Percentiles rank a stretch among this genome's conserved stretches.
Evolutionary conservation across 1,284 basidiomycete genomes (phyloP).

Genomic region (Ustilago tritici): DNA sequence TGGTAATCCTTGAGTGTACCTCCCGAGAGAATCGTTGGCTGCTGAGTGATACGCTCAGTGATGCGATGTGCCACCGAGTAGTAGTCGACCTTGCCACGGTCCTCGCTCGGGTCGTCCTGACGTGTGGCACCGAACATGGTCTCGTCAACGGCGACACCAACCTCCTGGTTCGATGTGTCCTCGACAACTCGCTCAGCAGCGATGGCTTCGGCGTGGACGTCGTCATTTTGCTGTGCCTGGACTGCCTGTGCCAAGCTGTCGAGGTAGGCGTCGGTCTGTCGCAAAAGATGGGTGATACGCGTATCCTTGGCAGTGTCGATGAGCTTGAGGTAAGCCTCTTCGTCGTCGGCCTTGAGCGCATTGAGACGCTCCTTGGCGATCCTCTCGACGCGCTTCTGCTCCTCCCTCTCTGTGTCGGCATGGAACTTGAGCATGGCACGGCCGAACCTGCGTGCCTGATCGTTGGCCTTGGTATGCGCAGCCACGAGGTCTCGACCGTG

Average conservation of each 20-base stretch:
- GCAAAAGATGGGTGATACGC: conserved; percentile 93
- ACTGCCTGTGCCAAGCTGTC: conserved; percentile 96
- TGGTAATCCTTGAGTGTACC: conserved; percentile 69
- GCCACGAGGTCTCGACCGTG: conserved; percentile 84
- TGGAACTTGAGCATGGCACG: conserved; percentile 72
- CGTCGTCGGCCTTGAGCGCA: conserved; percentile 97
- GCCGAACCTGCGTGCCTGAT: conserved; percentile 71
- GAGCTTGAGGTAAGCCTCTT: conserved; percentile 98
- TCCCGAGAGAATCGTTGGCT: conserved; percentile 82
- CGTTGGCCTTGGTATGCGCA: conserved; percentile 74
- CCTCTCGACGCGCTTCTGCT: conserved; percentile 82
- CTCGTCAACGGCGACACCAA: conserved; percentile 77
- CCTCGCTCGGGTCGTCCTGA: conserved; percentile 76
- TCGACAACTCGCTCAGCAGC: conserved; percentile 58
- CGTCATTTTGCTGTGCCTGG: conserved; percentile 90
- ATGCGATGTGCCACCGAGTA: conserved; percentile 95
- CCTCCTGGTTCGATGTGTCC: conserved; percentile 58
- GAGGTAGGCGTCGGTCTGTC: conserved; percentile 94
- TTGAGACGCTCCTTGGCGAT: conserved; percentile 98
- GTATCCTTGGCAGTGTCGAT: conserved; percentile 99
- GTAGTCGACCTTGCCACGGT: conserved; percentile 84
- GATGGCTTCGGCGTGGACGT: conserved; percentile 67
- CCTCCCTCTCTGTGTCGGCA: conserved; percentile 73
- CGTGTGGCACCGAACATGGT: conserved; percentile 88
- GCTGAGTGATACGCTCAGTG: conserved; percentile 86